phyloP scores from a whole-genome alignment of 164 flowering plant genomes.

The Vitis vinifera region ASM3070453v1 NC_081808.1:15491501-15492000 shows the following conservation, averaged over 20 bases:
- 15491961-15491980: neutral
- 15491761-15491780: conserved; percentile 82
- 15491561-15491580: conserved; percentile 89
- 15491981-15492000: conserved; percentile 76
- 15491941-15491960: neutral
- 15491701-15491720: neutral
- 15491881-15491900: conserved; percentile 2
- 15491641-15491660: conserved; percentile 97
- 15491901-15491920: neutral
- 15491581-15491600: conserved; percentile 88
- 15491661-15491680: conserved; percentile 23
- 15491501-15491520: neutral
- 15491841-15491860: conserved; percentile 77
- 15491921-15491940: neutral
- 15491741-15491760: conserved; percentile 85
- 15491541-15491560: conserved; percentile 92
- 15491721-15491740: conserved; percentile 57
- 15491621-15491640: conserved; percentile 76
- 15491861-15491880: conserved; percentile 60
- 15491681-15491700: neutral
- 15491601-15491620: conserved; percentile 95
- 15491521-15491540: conserved; percentile 43
- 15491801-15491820: conserved; percentile 91
- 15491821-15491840: conserved; percentile 89
- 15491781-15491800: conserved; percentile 92